These are phyloP conservation scores for Nicotiana attenuata DNA, from an alignment of 257 asterid species.

Conservation along the genomic window DNA sequence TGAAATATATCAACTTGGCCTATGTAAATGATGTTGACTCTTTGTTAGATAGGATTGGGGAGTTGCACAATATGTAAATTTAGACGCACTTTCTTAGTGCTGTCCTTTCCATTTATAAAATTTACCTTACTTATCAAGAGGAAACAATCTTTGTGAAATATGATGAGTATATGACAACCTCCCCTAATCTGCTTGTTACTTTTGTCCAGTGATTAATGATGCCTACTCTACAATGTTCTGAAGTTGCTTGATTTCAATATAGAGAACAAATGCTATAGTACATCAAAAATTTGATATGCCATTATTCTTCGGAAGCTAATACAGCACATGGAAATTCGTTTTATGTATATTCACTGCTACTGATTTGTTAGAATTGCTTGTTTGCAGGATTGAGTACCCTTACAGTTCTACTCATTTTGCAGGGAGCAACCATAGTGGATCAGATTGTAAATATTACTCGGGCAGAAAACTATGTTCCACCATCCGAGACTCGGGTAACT, in stretches of 20 bases:
- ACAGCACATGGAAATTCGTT: neutral
- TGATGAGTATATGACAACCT: neutral
- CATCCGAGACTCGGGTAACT: conserved; percentile 39
- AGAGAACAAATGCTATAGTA: neutral
- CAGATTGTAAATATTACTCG: conserved; percentile 54
- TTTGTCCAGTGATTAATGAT: neutral
- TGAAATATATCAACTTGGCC: neutral
- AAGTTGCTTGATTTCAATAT: neutral
- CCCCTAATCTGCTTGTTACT: neutral
- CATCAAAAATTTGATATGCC: conserved; percentile 4
- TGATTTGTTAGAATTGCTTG: too few relatives aligned
- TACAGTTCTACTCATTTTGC: conserved; percentile 14
- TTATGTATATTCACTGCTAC: neutral
- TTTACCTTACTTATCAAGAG: too few relatives aligned
- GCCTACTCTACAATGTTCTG: neutral
- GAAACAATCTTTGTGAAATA: neutral
- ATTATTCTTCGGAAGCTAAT: neutral
- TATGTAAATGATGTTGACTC: too few relatives aligned
- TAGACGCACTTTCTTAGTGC: too few relatives aligned
- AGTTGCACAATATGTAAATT: too few relatives aligned
- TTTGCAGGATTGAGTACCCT: neutral
- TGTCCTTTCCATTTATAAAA: too few relatives aligned
- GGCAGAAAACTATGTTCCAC: conserved; percentile 58
- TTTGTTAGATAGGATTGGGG: too few relatives aligned
- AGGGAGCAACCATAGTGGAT: conserved; percentile 91